Base-by-base conservation (phyloP, 768 basidiomycete species). In the Termitomyces sp. region DNA sequence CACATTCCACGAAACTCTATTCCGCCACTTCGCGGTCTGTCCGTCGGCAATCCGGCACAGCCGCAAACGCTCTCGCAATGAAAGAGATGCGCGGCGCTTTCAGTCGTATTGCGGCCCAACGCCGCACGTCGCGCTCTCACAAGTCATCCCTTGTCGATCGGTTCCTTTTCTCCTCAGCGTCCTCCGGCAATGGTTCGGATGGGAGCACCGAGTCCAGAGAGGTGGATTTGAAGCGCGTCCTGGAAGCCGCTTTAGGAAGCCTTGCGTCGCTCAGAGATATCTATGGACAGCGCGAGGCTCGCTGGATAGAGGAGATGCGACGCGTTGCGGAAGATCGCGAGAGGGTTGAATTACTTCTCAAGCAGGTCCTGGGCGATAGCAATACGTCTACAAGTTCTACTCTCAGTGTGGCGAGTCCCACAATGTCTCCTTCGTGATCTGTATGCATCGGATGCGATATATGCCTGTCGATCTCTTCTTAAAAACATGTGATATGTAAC, bases 301-400 rank as follows among this genome's bases (percentile, higher is more conserved):
- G 89, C 44, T 89, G 88, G 84, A 71, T 77, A 41, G 86, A 89
- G 16, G 89, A 90, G 72, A 85, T 91, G 80, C 70, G 77, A 28
- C 75, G 82, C 58, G 77, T 89, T 58, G 75, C 77, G 50, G 84
- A 86, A 32, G 91, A 93, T 57, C 76, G 88, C 14, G 86, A 88
- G 66, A 71, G 78, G 18, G 83, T 91, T 3, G 85, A 87, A 63
- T 63, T 89, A 55, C 71, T 91, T 44, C 71, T 93, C 51, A 75
- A 75, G 63, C 88, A 91, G 71, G 82, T 87, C 4, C 72, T 91
- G 72, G 75, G 78, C 40, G 75, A 74, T 1, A 35, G 44, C 23
- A 57, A 57, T 33, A 1, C 54, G 14, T 32, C 58, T 28, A 14
- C 33, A 13, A 41, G 20, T 4, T 38, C 20, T 18, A 26, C 64